Conservation (phyloP, 2,329 filamentous ascomycete species). For the Akanthomyces uredinophilus region DNA sequence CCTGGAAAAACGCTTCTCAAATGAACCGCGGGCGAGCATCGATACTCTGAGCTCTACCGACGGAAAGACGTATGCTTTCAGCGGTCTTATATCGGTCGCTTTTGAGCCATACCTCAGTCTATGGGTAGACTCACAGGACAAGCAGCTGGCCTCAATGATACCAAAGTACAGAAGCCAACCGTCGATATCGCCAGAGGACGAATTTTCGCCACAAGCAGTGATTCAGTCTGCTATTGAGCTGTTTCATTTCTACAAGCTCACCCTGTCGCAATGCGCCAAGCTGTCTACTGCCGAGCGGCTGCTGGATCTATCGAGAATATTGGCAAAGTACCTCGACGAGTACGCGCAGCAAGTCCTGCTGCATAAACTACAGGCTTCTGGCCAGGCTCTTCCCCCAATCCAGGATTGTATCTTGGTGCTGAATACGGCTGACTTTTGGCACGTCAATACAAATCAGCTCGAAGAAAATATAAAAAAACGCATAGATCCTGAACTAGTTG, state of each 20-base stretch:
- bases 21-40: conserved; percentile 70
- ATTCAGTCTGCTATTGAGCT: conserved; percentile 92
- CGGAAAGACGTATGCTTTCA: conserved; percentile 71
- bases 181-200: conserved; percentile 75
- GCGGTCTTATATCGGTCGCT: conserved; percentile 87
- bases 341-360: conserved; percentile 92
- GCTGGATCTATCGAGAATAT: conserved; percentile 75
- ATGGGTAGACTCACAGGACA: conserved; percentile 96
- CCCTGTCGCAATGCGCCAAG: conserved; percentile 90
- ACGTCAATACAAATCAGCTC: conserved; percentile 84
- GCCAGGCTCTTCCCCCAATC: conserved; percentile 47
- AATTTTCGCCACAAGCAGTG: conserved; percentile 85
- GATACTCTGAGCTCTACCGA: conserved; percentile 79
- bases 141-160: conserved; percentile 75
- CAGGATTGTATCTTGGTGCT: conserved; percentile 81
- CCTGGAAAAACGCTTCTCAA: conserved; percentile 77
- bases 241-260: conserved; percentile 94
- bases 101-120: conserved; percentile 96
- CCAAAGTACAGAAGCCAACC: conserved; percentile 83
- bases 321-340: conserved; percentile 90
- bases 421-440: conserved; percentile 97
- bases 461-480: conserved; percentile 92
- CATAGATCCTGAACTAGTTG: conserved; percentile 72
- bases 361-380: conserved; percentile 58
- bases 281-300: conserved; percentile 86